Evolutionary conservation across 345 rosid species (phyloP), one percentile per base, ranked within the genome.

Genomic region (Iberis pinnata): DNA sequence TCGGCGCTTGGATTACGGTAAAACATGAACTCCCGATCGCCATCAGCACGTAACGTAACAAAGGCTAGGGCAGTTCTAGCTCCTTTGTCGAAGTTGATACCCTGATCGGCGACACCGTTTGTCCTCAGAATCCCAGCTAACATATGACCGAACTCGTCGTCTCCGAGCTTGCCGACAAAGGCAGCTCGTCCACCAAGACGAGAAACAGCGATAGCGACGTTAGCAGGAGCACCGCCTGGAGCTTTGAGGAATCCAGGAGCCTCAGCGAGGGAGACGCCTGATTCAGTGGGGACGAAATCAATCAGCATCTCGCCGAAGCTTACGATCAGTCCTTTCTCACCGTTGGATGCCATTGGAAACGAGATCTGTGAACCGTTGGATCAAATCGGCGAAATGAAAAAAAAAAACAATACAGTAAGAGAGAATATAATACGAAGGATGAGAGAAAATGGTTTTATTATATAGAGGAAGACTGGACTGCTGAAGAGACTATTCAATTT

Each of bases 51-150:
- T 8, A 78, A 73, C 13, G 88, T 82, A 1, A 80, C 81, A 67
- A 82, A 82, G 12, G 89, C 81, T 25, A 82, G 43, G 3, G 83
- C 88, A 6, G 89, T 82, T 69, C 85, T 80, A 12, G 95, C 89
- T 12, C 64, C 67, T 0, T 67, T 44, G 57, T 82, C 87, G 63
- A 69, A 80, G 12, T 75, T 71, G 36, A 82, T 61, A 22, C 89
- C 94, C 16, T 77, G 73, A 58, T 61, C 67, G 50, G 60, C 71
- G 1, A 85, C 89, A 0, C 73, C 74, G 61, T 85, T 78, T 53
- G 78, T 32, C 58, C 70, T 76, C 38, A 80, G 51, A 36, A 80
- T 78, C 66, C 74, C 75, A 14, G 76, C 76, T 37, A 85, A 19
- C 83, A 85, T 82, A 53, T 70, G 63, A 7, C 37, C 37, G n/a